Evolutionary conservation across 23 red algal species (phyloP).

Genomic region (Gracilariopsis chorda): DNA sequence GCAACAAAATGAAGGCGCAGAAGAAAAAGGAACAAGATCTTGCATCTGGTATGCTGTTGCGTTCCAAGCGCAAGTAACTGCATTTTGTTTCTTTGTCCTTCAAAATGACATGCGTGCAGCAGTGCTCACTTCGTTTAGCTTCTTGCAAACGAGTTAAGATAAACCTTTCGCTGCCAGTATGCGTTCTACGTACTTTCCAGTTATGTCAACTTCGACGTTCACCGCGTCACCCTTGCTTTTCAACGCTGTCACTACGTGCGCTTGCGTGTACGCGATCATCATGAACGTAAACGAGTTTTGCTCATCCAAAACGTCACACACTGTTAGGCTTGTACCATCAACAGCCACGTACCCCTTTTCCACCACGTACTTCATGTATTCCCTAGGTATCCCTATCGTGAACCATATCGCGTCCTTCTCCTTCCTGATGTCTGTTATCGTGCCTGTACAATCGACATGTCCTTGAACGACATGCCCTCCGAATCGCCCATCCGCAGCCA

Average conservation of each 20-base stretch:
- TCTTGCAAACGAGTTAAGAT: neutral
- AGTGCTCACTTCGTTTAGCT: neutral
- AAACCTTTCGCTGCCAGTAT: constrained; percentile 48
- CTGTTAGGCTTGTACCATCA: constrained; percentile 94
- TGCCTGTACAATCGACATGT: constrained; percentile 93
- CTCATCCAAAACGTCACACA: constrained; percentile 73
- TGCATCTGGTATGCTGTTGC: constrained; percentile 66
- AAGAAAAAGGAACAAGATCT: constrained; percentile 48
- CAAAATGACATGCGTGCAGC: too few species aligned
- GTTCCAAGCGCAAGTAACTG: neutral
- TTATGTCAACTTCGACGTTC: constrained; percentile 98
- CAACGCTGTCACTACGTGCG: constrained; percentile 67
- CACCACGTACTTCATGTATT: constrained; percentile 83
- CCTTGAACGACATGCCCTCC: constrained; percentile 99
- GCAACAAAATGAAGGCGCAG: constrained; percentile 10
- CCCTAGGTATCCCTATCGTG: constrained; percentile 36
- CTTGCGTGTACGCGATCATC: constrained; percentile 93
- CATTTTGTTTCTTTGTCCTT: too few species aligned
- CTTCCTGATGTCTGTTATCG: constrained; percentile 41
- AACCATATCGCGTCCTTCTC: constrained; percentile 90
- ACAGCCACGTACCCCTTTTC: constrained; percentile 92
- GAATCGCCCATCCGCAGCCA: constrained; percentile 86
- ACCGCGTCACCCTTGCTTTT: constrained; percentile 75
- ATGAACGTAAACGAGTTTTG: constrained; percentile 85
- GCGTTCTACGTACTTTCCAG: constrained; percentile 93